Evolutionary conservation across 2,329 filamentous ascomycete species (phyloP).

Genomic region (Teratosphaeria viscida): DNA sequence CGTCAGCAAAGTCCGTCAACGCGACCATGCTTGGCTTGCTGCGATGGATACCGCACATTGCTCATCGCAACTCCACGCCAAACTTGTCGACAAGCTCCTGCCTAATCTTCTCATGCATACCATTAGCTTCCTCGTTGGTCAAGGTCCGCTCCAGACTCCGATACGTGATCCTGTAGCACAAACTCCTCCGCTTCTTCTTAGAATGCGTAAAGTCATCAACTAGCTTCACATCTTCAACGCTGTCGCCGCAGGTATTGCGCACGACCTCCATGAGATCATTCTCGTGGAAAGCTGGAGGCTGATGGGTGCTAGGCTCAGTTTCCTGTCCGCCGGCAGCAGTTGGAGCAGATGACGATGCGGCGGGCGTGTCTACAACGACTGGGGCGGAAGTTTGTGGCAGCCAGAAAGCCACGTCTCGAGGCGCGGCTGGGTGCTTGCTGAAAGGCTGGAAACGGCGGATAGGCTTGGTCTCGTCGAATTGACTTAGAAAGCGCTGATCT

Average conservation of each 20-base stretch:
- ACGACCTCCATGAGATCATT: constrained; percentile 98
- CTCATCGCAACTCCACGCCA: constrained; percentile 65
- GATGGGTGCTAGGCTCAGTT: constrained; percentile 21
- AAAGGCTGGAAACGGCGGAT: constrained; percentile 69
- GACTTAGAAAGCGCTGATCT: constrained; percentile 73
- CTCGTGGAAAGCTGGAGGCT: constrained; percentile 58
- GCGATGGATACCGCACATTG: neutral
- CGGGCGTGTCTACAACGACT: constrained; percentile 21
- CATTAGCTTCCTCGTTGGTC: constrained; percentile 70
- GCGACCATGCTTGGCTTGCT: neutral
- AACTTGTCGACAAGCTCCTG: constrained; percentile 56
- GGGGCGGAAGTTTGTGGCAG: constrained; percentile 34
- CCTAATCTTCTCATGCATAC: constrained; percentile 60
- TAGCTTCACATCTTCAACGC: constrained; percentile 76
- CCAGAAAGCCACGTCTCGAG: constrained; percentile 95
- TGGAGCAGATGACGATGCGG: constrained; percentile 22
- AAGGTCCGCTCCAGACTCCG: constrained; percentile 83
- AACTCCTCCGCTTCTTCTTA: constrained; percentile 68
- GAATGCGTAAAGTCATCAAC: constrained; percentile 85
- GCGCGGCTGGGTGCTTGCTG: constrained; percentile 80
- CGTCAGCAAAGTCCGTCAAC: neutral
- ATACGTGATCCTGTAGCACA: constrained; percentile 92
- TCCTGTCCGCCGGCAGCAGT: constrained; percentile 25
- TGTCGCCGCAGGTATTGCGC: constrained; percentile 67
- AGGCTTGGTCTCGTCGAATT: constrained; percentile 51